A percentile compares a stretch with the other conserved stretches of the same genome.
These are phyloP conservation scores for Fusarium sp. DNA, from an alignment of 2,329 filamentous ascomycete species.

Conservation along the genomic window DNA sequence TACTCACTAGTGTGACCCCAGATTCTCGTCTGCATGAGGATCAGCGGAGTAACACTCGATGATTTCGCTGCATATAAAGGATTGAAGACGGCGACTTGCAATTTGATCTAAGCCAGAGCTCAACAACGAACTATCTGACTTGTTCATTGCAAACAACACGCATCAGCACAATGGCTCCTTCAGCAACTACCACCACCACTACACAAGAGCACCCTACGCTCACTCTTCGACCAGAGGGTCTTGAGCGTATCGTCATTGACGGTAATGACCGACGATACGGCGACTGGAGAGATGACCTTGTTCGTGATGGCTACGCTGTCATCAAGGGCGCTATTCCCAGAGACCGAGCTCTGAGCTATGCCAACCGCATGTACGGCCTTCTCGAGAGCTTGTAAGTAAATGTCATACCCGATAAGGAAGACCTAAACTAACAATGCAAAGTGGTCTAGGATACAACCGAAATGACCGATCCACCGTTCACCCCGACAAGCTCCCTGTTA, in stretches of 20 bases:
- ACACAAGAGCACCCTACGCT: slow-evolving; percentile 31
- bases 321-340: slow-evolving; percentile 37
- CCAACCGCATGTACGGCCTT: slow-evolving; percentile 40
- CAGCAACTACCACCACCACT: slow-evolving; percentile 16
- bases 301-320: slow-evolving; percentile 38
- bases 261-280: slow-evolving; percentile 35
- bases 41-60: background rate
- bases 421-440: background rate
- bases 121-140: background rate
- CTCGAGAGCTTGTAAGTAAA: slow-evolving; percentile 39
- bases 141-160: background rate
- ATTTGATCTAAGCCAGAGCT: background rate
- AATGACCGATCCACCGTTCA: slow-evolving; percentile 33
- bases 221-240: slow-evolving; percentile 37
- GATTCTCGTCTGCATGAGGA: background rate
- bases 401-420: accelerated
- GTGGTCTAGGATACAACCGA: slow-evolving; percentile 36
- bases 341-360: slow-evolving; percentile 39
- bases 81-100: background rate
- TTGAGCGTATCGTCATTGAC: slow-evolving; percentile 39
- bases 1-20: slow-evolving; percentile 1
- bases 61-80: slow-evolving; percentile 9
- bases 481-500: slow-evolving; percentile 40
- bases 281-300: slow-evolving; percentile 40
- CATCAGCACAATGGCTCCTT: slow-evolving; percentile 15